These are phyloP conservation scores for Aspergillus intermedius DNA, from an alignment of 2,329 filamentous ascomycete genomes.

Conservation along the genomic window DNA sequence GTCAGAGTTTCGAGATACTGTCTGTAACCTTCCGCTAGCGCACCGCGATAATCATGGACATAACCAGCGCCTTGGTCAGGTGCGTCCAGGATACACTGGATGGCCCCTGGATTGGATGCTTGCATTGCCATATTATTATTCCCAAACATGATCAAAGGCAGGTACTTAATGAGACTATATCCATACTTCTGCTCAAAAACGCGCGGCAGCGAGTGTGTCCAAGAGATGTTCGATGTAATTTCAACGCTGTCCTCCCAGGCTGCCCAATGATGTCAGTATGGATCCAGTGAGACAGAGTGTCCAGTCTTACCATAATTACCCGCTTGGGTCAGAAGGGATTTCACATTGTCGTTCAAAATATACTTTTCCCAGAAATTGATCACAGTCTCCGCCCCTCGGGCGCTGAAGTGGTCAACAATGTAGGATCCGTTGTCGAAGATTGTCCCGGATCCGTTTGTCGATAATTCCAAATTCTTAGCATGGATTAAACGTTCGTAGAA, in stretches of 20 bases:
- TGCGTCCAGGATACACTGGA: conserved; percentile 10
- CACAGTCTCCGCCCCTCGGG: conserved; percentile 28
- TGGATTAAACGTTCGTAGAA: conserved; percentile 12
- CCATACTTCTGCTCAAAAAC: conserved; percentile 26
- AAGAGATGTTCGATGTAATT: conserved; percentile 26
- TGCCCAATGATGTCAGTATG: not conserved
- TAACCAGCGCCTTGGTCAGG: conserved; percentile 14
- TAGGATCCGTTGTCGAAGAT: conserved; percentile 34
- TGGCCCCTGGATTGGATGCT: conserved; percentile 2
- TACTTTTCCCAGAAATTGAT: conserved; percentile 37
- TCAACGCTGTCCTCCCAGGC: conserved; percentile 26
- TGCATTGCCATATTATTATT: conserved; percentile 13
- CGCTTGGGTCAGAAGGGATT: conserved; percentile 23
- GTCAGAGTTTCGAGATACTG: conserved; percentile 27
- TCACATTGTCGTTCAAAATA: conserved; percentile 26
- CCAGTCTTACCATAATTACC: conserved; percentile 28
- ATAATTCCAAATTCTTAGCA: conserved; percentile 21
- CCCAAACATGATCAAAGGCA: conserved; percentile 28
- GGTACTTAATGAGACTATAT: conserved; percentile 27
- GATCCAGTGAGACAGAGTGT: too few relatives aligned
- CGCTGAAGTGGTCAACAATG: conserved; percentile 36
- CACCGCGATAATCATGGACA: conserved; percentile 16
- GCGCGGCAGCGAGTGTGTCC: conserved; percentile 28
- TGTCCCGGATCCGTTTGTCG: conserved; percentile 12
- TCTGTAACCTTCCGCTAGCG: conserved; percentile 19